Percentiles rank a stretch among this genome's conserved stretches.
phyloP scores from a whole-genome alignment of 2,329 filamentous ascomycete species.

The Pyricularia grisea region DNA sequence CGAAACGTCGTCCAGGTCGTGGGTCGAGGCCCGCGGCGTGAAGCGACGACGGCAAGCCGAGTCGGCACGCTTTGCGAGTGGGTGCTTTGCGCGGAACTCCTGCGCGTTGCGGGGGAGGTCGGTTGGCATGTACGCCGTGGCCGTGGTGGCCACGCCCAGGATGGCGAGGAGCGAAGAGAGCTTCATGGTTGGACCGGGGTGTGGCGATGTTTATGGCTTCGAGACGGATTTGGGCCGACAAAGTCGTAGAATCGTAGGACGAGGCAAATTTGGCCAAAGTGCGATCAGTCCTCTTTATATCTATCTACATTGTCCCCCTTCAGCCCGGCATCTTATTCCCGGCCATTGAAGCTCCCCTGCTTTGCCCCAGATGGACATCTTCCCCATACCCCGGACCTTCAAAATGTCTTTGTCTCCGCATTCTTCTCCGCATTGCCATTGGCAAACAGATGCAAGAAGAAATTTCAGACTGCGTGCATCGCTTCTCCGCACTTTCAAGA shows the following conservation, averaged over 20 bases:
- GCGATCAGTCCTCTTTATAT: neutral
- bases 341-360: neutral
- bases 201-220: neutral
- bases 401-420: neutral
- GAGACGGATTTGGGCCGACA: neutral
- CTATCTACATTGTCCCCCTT: neutral
- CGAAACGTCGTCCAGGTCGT: slow-evolving; percentile 37
- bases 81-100: slow-evolving; percentile 29
- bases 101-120: slow-evolving; percentile 23
- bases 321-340: neutral
- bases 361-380: neutral
- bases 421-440: neutral
- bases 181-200: neutral
- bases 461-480: neutral
- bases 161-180: neutral
- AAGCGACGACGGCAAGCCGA: slow-evolving; percentile 21
- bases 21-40: slow-evolving; percentile 32
- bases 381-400: neutral
- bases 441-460: neutral
- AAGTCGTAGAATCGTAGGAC: neutral
- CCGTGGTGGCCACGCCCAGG: slow-evolving; percentile 13
- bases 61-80: slow-evolving; percentile 18
- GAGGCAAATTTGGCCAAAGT: neutral
- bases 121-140: slow-evolving; percentile 17
- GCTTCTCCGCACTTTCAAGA: neutral